A percentile compares a stretch with the other conserved stretches of the same genome.
phyloP scores from a whole-genome alignment of 176 grass and related monocot genomes.

The Oryza nivara region DNA sequence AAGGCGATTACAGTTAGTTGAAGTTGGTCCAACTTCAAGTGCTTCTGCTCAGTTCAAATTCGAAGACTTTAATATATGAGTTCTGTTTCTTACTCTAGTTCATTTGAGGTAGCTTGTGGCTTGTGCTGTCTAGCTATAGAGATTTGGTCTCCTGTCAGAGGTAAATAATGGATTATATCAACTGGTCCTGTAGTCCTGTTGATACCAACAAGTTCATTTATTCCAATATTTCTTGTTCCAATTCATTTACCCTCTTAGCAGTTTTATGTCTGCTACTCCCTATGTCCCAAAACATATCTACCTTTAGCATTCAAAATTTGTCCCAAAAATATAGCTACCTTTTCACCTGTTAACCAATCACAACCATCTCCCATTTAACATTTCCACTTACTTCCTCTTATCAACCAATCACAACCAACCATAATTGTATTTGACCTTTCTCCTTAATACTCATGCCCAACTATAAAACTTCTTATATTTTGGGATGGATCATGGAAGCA shows the following conservation, averaged over 20 bases:
- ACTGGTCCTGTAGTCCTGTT: background rate
- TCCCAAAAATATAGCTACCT: no score
- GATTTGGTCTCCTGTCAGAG: background rate
- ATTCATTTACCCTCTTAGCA: background rate
- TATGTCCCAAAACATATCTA: no score
- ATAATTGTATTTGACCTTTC: no score
- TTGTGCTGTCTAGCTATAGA: background rate
- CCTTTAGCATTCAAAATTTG: no score
- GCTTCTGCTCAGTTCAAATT: constrained; percentile 15
- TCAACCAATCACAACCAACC: no score
- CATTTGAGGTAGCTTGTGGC: background rate
- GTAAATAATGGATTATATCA: background rate
- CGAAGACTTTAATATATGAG: background rate
- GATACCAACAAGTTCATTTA: background rate
- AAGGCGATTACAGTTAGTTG: background rate
- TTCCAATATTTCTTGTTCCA: background rate
- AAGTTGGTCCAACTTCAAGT: background rate
- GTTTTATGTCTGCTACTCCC: background rate
- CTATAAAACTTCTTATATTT: no score
- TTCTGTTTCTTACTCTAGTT: background rate
- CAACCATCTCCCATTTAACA: no score
- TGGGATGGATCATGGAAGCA: no score
- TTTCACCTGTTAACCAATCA: no score
- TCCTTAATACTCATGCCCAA: no score
- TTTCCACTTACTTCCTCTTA: no score